phyloP scores from a whole-genome alignment of 257 asterid species.

The Jacaranda copaia region DNA sequence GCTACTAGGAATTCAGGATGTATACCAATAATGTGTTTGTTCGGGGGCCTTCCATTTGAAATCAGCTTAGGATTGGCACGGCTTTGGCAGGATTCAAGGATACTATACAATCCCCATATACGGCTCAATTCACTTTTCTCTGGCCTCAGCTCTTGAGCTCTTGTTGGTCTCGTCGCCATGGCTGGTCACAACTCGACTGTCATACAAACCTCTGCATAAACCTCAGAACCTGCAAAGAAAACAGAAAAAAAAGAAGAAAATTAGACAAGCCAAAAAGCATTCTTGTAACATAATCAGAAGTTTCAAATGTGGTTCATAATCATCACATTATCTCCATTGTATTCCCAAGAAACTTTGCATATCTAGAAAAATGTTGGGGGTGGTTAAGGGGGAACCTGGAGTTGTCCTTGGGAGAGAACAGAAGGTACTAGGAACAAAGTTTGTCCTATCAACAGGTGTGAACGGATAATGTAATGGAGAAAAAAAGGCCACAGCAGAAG shows the following conservation, averaged over 20 bases:
- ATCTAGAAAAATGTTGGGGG: too few relatives aligned
- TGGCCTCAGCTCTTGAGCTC: background rate
- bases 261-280: background rate
- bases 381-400: background rate
- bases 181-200: background rate
- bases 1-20: background rate
- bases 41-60: constrained; percentile 41
- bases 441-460: constrained; percentile 35
- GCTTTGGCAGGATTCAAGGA: constrained; percentile 43
- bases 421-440: constrained; percentile 23
- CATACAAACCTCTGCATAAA: background rate
- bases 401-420: background rate
- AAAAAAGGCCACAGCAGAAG: background rate
- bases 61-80: constrained; percentile 39
- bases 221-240: constrained; percentile 8
- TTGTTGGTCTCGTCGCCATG: constrained; percentile 51
- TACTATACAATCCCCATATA: constrained; percentile 46
- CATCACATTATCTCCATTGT: constrained; percentile 17
- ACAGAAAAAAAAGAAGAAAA: background rate
- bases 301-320: background rate
- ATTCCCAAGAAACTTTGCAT: constrained; percentile 28
- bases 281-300: constrained; percentile 11
- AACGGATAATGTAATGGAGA: constrained; percentile 32
- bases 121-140: constrained; percentile 47
- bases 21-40: constrained; percentile 37